Base-by-base conservation (phyloP, 768 basidiomycete genomes). In the Kwoniella sp. region DNA sequence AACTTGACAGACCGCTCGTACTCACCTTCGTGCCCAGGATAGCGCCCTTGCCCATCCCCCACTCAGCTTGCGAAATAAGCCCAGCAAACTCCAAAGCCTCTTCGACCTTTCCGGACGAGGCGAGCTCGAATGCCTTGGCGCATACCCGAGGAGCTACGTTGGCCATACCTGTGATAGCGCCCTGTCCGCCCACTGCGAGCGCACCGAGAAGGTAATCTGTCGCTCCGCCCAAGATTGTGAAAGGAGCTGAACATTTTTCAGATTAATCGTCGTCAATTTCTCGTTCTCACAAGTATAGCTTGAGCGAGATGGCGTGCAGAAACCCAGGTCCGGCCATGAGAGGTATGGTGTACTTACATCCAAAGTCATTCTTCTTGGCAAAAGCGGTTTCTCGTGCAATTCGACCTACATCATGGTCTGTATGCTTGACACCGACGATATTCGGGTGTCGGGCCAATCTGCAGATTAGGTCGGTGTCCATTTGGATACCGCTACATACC, bases 391-490 rank as follows among this genome's bases (percentile, higher is more conserved):
- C 55, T 27, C 79, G 60, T 2, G 78, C 78, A 54, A 77, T 76
- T 49, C 77, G 76, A 3, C 77, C 79, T 4, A 81, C 75, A 60
- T 78, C 77, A 47, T 79, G 76, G 59, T 79, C 79, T 10, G 80
- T 80, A 62, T 80, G 75, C 68, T 81, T 81, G 55, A 81, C 72
- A 15, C 79, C 81, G 15, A 68, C 74, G 54, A 81, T 80, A 64
- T 81, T 81, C 24, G 68, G 67, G 62, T 81, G 81, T 65, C 57
- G 55, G 4, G 79, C 79, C 29, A 81, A 65, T 24, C 63, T 48
- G n/a, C 52, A 56, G 56, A 80, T 73, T n/a, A 79, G 64, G 30
- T 76, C 76, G 21, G 79, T 71, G 55, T 73, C 68, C 27, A 81
- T 69, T 44, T 80, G 72, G 52, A 81, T 76, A 17, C 81, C 81